Evolutionary conservation across 495 filamentous ascomycete genomes (phyloP), one percentile per base, ranked within the genome.

Genomic region (Hypomontagnella submonticulosa): DNA sequence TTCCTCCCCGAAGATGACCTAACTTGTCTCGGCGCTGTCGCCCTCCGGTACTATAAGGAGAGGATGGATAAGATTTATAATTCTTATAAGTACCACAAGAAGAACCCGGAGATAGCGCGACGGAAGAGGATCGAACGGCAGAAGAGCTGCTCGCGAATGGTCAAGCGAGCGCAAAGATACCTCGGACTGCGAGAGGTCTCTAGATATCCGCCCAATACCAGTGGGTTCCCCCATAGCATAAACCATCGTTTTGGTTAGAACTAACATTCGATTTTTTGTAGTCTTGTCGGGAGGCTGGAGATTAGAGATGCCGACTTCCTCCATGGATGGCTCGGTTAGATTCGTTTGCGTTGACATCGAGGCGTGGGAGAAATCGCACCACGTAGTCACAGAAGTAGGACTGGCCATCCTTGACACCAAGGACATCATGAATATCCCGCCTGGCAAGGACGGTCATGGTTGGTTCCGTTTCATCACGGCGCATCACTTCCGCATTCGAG

Each of bases 311-410:
- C 63, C 71, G 12, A 66, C 65, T 54, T 74, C 78, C 1, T 85
- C 85, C 63, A 75, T 77, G 16, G 79, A 82, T 36, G 32, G 63
- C 5, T 70, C 69, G 4, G 84, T 89, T 1, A 77, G 96, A 18
- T 92, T 99, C 67, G 78, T 97, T 56, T 87, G 83, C 61, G 77
- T 97, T 42, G 94, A 99, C 70, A 72, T 93, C 30, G 95, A 99
- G 73, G 85, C 87, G 6, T 94, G 87, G 62, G 94, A 98, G 75
- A 71, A 73, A 20, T 76, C 86, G 52, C 79, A 82, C 3, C 75
- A 78, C 43, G 69, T 82, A 1, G 78, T 97, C 60, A 96, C 92
- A 3, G 95, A 99, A 72, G 81, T 99, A 52, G 95, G 95, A 33
- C 81, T 99, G 46, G 88, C 92, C 7, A 87, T 84, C 8, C 85